Evolutionary conservation across 441 rosid genomes (phyloP), one percentile per base, ranked within the genome.

Genomic region (Erodium moschatum): DNA sequence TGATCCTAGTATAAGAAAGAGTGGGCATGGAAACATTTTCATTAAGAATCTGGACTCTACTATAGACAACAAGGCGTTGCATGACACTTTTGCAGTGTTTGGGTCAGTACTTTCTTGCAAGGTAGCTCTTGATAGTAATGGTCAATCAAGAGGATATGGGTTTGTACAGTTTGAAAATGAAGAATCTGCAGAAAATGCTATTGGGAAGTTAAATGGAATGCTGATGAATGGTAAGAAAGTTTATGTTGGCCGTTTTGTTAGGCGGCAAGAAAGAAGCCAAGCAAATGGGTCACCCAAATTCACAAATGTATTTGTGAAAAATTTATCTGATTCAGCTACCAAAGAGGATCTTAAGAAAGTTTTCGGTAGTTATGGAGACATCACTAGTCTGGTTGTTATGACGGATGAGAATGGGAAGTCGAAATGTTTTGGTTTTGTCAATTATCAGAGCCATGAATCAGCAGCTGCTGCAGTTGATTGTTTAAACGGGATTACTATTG

Each of bases 381-480:
- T 90, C 27, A 85, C 92, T 21, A 86, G 92, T 69, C 84, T 86
- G 8, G 74, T 84, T 68, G 81, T 88, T 70, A 82, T 85, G 89
- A 85, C 70, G 76, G 92, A 88, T 61, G 76, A 74, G 68, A 76
- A 70, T 72, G 94, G 94, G 20, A 83, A 69, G 66, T 85, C 97
- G 27, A 88, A 81, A 77, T 82, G 90, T 75, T 90, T 90, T 15
- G 94, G 92, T 64, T 90, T 90, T 76, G 90, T 90, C n/a, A 88
- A 86, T 67, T 88, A 81, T 11, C 78, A 86, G 76, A 80, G 13
- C 38, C 79, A 87, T 11, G 90, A 85, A 56, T 73, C 80, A 0
- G 96, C 96, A 67, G 83, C 82, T 35, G 40, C 69, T 12, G 91
- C 96, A 1, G 86, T 81, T 58, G 88, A 86, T 72, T 81, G 74